Conservation (phyloP, 2,329 filamentous ascomycete genomes). For the Aspergillus ustus region DNA sequence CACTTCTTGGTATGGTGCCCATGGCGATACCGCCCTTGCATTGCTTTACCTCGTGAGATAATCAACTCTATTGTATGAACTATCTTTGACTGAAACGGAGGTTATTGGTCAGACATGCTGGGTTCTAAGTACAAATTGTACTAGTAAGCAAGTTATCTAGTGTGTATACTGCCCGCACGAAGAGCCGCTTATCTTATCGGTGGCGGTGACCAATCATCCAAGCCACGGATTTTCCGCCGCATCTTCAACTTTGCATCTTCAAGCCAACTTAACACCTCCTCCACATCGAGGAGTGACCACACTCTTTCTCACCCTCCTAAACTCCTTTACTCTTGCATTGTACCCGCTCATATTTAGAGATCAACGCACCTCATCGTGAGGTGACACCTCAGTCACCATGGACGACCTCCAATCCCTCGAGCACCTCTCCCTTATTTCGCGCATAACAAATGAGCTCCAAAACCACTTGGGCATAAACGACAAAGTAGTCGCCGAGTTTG, state of each 20-base stretch:
- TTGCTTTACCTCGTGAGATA: no score
- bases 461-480: constrained; percentile 92
- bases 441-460: constrained; percentile 89
- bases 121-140: no score
- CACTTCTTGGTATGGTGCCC: no score
- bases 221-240: constrained; percentile 44
- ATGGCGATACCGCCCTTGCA: no score
- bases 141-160: no score
- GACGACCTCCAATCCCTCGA: constrained; percentile 92
- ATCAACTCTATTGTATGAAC: no score
- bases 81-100: no score
- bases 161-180: no score
- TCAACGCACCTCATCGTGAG: constrained; percentile 1
- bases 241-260: constrained; percentile 17
- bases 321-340: background rate
- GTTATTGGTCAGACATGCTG: no score
- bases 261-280: constrained; percentile 9
- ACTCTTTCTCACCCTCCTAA: constrained; percentile 20
- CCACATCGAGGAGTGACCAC: constrained; percentile 28
- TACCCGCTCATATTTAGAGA: constrained; percentile 1
- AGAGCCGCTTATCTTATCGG: constrained; percentile 40
- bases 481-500: constrained; percentile 94
- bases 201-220: constrained; percentile 30
- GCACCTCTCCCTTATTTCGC: constrained; percentile 89
- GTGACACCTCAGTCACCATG: constrained; percentile 57